These are phyloP conservation scores for Musa schizocarpa DNA, from an alignment of 176 grass and related monocot genomes.

Conservation along the genomic window DNA sequence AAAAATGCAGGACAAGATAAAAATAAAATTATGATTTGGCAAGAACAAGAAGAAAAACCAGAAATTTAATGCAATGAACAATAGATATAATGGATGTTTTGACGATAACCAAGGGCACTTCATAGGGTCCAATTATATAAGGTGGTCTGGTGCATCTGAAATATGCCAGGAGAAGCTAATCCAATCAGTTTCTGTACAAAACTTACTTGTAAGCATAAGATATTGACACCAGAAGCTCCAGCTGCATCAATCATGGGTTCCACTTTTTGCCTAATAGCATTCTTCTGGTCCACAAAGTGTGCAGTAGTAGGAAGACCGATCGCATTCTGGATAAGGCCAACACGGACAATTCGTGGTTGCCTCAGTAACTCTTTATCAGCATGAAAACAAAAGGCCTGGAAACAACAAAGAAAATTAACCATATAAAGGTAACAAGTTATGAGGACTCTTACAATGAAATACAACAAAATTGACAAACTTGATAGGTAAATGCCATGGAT, in stretches of 20 bases:
- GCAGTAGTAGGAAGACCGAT: conserved; percentile 63
- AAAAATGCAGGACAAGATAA: neutral
- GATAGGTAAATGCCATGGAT: no score
- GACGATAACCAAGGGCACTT: no score
- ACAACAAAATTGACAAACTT: neutral
- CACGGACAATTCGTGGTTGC: conserved; percentile 49
- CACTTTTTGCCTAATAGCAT: conserved; percentile 79
- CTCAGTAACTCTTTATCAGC: conserved; percentile 74
- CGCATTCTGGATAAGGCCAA: conserved; percentile 90
- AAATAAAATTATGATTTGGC: neutral
- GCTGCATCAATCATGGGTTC: conserved; percentile 75
- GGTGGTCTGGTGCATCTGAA: no score
- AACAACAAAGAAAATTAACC: conserved; percentile 12
- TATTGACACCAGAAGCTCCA: conserved; percentile 81
- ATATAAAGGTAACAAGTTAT: neutral
- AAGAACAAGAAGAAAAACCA: neutral
- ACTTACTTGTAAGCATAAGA: conserved; percentile 87
- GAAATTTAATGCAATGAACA: no score
- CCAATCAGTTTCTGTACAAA: neutral
- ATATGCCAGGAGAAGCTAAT: neutral
- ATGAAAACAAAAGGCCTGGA: conserved; percentile 61
- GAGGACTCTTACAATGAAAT: neutral
- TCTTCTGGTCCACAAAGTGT: conserved; percentile 80
- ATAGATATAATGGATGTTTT: no score
- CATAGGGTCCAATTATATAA: no score